A percentile compares a stretch with the other conserved stretches of the same genome.
phyloP scores from a whole-genome alignment of 148 eudicot species.

The Cornus florida region DNA sequence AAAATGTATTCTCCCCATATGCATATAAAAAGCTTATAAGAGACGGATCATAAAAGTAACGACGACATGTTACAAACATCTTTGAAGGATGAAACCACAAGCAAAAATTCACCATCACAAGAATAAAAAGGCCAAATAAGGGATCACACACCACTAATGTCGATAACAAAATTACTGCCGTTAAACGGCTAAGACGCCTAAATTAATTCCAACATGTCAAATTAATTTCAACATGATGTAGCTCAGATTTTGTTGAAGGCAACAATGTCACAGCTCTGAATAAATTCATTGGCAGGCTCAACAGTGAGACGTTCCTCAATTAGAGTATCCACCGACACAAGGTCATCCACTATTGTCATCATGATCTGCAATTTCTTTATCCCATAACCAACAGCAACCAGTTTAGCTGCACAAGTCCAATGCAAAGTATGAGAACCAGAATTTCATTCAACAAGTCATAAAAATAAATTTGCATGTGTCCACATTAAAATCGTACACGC shows the following conservation, averaged over 20 bases:
- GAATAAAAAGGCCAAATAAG: too few relatives aligned
- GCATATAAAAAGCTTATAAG: too few relatives aligned
- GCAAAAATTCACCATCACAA: too few relatives aligned
- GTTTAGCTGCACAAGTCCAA: constrained; percentile 59
- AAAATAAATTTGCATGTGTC: background rate
- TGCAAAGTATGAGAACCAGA: background rate
- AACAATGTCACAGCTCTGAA: constrained; percentile 94
- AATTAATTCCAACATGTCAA: background rate
- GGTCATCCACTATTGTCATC: constrained; percentile 93
- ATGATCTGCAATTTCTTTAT: constrained; percentile 86
- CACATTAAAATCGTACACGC: constrained; percentile 50
- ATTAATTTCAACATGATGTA: background rate
- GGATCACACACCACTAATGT: background rate
- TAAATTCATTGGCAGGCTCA: constrained; percentile 76
- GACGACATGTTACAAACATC: too few relatives aligned
- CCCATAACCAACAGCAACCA: constrained; percentile 88
- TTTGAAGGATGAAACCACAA: too few relatives aligned
- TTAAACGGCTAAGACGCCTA: background rate
- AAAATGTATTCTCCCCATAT: too few relatives aligned
- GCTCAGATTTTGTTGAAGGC: constrained; percentile 96
- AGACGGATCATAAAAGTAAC: too few relatives aligned
- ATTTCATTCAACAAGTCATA: background rate
- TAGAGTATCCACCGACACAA: constrained; percentile 79
- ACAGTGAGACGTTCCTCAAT: constrained; percentile 72
- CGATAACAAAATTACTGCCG: background rate